Evolutionary conservation across 108 stramenopile species (phyloP).

Genomic region (Asterionellopsis glacialis): DNA sequence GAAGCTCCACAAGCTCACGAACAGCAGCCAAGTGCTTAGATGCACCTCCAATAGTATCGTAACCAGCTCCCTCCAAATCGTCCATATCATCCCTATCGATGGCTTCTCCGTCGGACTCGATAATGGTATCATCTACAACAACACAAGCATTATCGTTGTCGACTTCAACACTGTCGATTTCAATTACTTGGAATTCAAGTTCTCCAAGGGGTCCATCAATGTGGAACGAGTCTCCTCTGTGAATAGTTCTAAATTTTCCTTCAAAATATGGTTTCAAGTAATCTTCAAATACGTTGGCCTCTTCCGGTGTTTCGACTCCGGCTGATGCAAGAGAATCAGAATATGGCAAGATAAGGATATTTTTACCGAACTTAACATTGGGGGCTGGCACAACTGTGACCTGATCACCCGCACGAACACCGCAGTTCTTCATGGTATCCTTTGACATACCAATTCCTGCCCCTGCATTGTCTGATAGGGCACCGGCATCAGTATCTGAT

Average conservation of each 20-base stretch:
- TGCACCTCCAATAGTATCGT: slow-evolving; percentile 97
- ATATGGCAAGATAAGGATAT: slow-evolving; percentile 72
- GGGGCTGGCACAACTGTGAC: slow-evolving; percentile 71
- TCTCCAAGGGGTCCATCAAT: slow-evolving; percentile 69
- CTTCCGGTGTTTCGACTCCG: slow-evolving; percentile 33
- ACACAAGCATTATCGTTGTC: slow-evolving; percentile 80
- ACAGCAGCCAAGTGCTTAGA: slow-evolving; percentile 93
- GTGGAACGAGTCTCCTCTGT: slow-evolving; percentile 70
- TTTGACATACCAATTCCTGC: slow-evolving; percentile 63
- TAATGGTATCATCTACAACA: slow-evolving; percentile 82
- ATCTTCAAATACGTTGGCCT: slow-evolving; percentile 63
- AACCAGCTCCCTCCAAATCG: slow-evolving; percentile 93
- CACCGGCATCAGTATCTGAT: slow-evolving; percentile 49
- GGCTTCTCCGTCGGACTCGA: slow-evolving; percentile 81
- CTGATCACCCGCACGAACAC: slow-evolving; percentile 78
- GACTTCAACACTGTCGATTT: slow-evolving; percentile 82
- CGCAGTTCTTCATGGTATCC: slow-evolving; percentile 85
- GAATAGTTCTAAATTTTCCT: slow-evolving; percentile 72
- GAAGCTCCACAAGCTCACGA: slow-evolving; percentile 95
- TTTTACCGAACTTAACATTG: slow-evolving; percentile 87
- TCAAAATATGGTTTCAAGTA: slow-evolving; percentile 87
- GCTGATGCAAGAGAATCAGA: slow-evolving; percentile 56
- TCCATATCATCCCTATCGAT: slow-evolving; percentile 70
- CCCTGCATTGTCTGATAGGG: slow-evolving; percentile 32
- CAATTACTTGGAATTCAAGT: slow-evolving; percentile 78